Conservation (phyloP, 129 eudicot genomes). For the Rutidosis leptorrhynchoides region DNA sequence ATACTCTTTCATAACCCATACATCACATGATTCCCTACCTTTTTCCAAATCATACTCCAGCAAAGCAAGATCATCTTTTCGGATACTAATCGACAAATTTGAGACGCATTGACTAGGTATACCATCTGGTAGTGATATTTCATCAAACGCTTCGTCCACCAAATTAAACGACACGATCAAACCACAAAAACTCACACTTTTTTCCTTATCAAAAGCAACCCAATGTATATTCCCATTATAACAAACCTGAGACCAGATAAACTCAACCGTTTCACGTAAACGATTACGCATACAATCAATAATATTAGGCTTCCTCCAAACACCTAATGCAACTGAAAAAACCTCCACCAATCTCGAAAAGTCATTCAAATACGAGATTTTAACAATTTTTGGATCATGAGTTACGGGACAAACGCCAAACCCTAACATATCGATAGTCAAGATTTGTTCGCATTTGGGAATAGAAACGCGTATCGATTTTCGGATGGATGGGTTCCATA, state of each 20-base stretch:
- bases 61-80: conserved; percentile 36
- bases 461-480: conserved; percentile 19
- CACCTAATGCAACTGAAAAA: conserved; percentile 32
- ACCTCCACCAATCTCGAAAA: conserved; percentile 28
- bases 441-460: conserved; percentile 19
- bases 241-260: conserved; percentile 50
- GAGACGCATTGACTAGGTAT: conserved; percentile 23
- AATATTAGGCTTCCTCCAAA: conserved; percentile 36
- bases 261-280: conserved; percentile 20
- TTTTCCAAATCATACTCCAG: conserved; percentile 31
- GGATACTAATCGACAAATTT: conserved; percentile 23
- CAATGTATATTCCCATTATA: conserved; percentile 49
- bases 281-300: not conserved
- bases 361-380: conserved; percentile 35
- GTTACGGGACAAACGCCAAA: conserved; percentile 45
- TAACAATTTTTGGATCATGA: conserved; percentile 46
- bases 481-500: conserved; percentile 57
- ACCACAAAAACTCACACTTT: conserved; percentile 11
- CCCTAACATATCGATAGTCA: conserved; percentile 37
- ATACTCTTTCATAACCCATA: conserved; percentile 65
- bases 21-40: conserved; percentile 30
- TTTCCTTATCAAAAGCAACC: conserved; percentile 37
- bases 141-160: conserved; percentile 39
- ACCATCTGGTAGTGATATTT: conserved; percentile 37
- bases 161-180: conserved; percentile 44